Evolutionary conservation across 2,329 filamentous ascomycete species (phyloP), one percentile per base, ranked within the genome.

Genomic region (Fusarium buharicum): DNA sequence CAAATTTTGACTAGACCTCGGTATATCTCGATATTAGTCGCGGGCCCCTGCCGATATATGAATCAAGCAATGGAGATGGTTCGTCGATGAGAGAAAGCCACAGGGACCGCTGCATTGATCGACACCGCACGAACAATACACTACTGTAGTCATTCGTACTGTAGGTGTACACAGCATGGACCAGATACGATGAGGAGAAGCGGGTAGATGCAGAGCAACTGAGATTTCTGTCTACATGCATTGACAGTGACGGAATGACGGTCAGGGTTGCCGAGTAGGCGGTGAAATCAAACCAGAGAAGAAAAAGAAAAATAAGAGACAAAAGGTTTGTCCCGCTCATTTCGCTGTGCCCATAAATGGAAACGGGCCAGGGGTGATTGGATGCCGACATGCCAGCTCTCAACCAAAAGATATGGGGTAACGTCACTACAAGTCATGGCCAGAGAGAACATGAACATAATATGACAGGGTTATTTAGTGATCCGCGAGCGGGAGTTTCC

Each of bases 261-360:
- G 53, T 30, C 36, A n/a, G 40, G 14, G 6, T 31, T 48, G 38
- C 50, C 54, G 56, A 53, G 41, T 14, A 53, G 40, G 60, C 61
- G 61, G 60, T 64, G 60, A 64, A 64, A 62, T 51, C 17, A 22
- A 24, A 44, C 22, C 22, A 12, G 38, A 37, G 31, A 33, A 39
- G 16, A 33, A 41, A 39, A 31, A 36, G 37, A 16, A 27, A 34
- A 8, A 41, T 2, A 18, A 17, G 30, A 50, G 28, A 30, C 16
- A 17, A 24, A 50, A 47, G 28, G 36, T 48, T 54, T 50, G 45
- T 44, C 46, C 57, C 36, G 50, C 22, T 24, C 49, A 63, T 63
- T 44, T 64, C 60, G 50, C 38, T 56, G 55, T 64, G 17, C 59
- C 60, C 60, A 64, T 64, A 44, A 55, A 55, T 60, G 59, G 59